These are phyloP conservation scores for Xylaria sp. DNA, from an alignment of 2,329 filamentous ascomycete species.

Conservation along the genomic window DNA sequence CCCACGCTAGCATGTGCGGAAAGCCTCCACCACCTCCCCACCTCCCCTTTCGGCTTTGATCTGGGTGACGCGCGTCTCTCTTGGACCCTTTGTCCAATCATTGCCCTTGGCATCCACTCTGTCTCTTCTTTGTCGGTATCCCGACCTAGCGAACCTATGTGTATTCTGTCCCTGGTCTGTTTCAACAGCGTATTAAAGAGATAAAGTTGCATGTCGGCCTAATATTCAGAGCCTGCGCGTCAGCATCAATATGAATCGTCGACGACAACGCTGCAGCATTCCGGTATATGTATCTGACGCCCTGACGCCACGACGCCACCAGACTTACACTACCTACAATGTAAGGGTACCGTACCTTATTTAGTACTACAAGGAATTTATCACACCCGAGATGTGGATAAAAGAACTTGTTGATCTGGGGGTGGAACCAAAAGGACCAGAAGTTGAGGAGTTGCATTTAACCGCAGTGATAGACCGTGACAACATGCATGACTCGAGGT, in stretches of 20 bases:
- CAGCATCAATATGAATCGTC: not conserved
- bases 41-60: slow-evolving; percentile 30
- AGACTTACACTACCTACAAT: not conserved
- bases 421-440: not conserved
- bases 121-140: slow-evolving; percentile 20
- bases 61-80: slow-evolving; percentile 47
- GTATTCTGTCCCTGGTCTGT: slow-evolving; percentile 11
- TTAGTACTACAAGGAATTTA: slow-evolving; percentile 10
- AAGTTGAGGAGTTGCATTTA: slow-evolving; percentile 6
- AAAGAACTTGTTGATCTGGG: not conserved
- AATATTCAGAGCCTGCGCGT: not conserved
- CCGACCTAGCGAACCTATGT: slow-evolving; percentile 7
- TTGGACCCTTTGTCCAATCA: slow-evolving; percentile 40
- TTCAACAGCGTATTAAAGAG: slow-evolving; percentile 6
- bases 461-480: not conserved
- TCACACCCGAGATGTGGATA: slow-evolving; percentile 8
- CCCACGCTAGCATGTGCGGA: slow-evolving; percentile 1
- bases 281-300: not conserved
- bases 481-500: not conserved
- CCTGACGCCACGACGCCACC: slow-evolving; percentile 22
- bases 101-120: slow-evolving; percentile 3
- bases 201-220: not conserved
- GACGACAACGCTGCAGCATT: not conserved
- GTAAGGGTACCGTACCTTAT: no score
- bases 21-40: slow-evolving; percentile 24